Evolutionary conservation across 139 green algal species (phyloP).

Genomic region (Chlamydomonas incerta): DNA sequence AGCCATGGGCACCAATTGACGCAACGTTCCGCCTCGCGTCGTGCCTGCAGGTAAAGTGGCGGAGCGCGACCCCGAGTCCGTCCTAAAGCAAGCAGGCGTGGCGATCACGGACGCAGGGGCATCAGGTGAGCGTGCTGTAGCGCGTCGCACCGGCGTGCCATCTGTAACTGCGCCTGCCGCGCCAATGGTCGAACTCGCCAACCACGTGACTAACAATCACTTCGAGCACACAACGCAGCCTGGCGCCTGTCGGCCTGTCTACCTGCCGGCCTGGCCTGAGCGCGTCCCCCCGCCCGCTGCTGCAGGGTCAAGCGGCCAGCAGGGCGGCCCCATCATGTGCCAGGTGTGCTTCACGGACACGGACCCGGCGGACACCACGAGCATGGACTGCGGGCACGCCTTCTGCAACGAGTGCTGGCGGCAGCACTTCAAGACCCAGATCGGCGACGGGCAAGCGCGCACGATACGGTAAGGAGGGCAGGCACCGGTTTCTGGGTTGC

Average conservation of each 20-base stretch:
- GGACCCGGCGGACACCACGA: conserved; percentile 41
- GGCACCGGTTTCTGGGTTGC: no score
- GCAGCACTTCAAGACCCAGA: conserved; percentile 76
- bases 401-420: conserved; percentile 93
- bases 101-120: neutral
- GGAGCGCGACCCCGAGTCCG: conserved; percentile 16
- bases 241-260: no score
- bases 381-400: conserved; percentile 87
- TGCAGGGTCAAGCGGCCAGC: neutral
- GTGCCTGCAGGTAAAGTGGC: conserved; percentile 20
- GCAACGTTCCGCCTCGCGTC: no score
- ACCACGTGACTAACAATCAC: no score
- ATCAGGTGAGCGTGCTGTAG: no score
- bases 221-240: no score
- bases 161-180: no score
- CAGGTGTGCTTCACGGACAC: conserved; percentile 71
- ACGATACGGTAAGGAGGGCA: conserved; percentile 48
- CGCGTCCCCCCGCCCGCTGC: no score
- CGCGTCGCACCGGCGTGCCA: no score
- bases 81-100: conserved; percentile 30
- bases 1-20: no score
- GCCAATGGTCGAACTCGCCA: no score
- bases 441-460: conserved; percentile 39
- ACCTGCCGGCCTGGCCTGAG: no score
- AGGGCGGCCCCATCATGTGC: neutral